These are phyloP conservation scores for Lactarius tabidus DNA, from an alignment of 768 basidiomycete genomes.

Conservation along the genomic window DNA sequence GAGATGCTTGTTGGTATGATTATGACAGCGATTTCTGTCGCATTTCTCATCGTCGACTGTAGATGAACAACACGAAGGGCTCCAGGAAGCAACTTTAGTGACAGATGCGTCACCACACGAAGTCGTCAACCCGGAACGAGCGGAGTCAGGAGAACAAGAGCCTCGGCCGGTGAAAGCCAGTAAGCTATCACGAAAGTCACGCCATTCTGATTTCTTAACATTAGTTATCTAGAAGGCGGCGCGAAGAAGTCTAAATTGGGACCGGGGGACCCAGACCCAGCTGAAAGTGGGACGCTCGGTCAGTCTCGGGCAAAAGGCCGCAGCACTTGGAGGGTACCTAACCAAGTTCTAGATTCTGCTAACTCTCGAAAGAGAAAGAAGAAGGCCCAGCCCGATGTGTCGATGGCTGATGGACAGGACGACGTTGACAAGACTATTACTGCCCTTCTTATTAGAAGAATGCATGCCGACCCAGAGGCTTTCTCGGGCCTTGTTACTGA, in stretches of 20 bases:
- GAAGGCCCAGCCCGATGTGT: neutral
- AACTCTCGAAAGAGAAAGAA: constrained; percentile 2
- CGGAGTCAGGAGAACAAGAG: neutral
- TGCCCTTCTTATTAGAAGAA: constrained; percentile 11
- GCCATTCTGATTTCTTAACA: neutral
- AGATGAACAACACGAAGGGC: neutral
- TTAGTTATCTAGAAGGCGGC: neutral
- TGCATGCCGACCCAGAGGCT: neutral
- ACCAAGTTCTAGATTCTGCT: constrained; percentile 4
- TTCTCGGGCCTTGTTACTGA: neutral
- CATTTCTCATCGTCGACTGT: neutral
- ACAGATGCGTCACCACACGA: neutral
- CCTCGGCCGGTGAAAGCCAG: neutral
- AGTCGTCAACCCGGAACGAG: neutral
- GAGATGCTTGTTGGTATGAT: neutral
- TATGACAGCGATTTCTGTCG: no score
- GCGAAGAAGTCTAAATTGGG: constrained; percentile 1
- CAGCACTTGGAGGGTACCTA: neutral
- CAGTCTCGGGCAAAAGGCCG: constrained; percentile 7
- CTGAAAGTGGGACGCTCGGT: neutral
- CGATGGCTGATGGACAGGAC: neutral
- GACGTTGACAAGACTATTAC: constrained; percentile 21
- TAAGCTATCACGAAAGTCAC: neutral
- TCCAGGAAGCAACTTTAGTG: neutral
- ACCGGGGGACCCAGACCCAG: neutral